Conservation (phyloP, 768 basidiomycete genomes). For the Psilocybe sp. region DNA sequence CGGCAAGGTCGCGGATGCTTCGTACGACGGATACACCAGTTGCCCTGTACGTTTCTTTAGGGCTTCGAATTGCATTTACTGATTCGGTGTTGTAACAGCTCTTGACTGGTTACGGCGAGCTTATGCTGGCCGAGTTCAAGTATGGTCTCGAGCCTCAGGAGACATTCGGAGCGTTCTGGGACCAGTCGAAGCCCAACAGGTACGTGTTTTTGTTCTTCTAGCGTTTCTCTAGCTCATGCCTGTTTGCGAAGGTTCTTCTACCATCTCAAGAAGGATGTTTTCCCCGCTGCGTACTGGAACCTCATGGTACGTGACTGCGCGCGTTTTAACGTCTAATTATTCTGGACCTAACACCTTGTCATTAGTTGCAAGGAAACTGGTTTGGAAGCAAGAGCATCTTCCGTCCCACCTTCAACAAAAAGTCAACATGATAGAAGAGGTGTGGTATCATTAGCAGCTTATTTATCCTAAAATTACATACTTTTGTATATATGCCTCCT, state of each 20-base stretch:
- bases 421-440: neutral
- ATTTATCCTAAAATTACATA: too few species aligned
- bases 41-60: slow-evolving; percentile 62
- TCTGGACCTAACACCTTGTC: slow-evolving; percentile 21
- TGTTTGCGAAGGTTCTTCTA: slow-evolving; percentile 61
- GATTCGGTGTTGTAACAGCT: slow-evolving; percentile 39
- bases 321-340: slow-evolving; percentile 1
- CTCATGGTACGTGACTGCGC: slow-evolving; percentile 48
- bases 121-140: slow-evolving; percentile 92
- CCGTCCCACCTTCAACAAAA: slow-evolving; percentile 10
- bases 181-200: slow-evolving; percentile 79
- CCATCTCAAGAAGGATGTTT: slow-evolving; percentile 81
- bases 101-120: slow-evolving; percentile 75
- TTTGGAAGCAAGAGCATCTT: slow-evolving; percentile 30
- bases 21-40: slow-evolving; percentile 87
- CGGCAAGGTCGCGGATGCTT: slow-evolving; percentile 65
- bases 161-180: slow-evolving; percentile 66
- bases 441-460: too few species aligned
- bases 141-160: slow-evolving; percentile 89
- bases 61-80: slow-evolving; percentile 1
- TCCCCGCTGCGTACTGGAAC: slow-evolving; percentile 79
- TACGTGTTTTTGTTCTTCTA: slow-evolving; percentile 26
- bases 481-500: too few species aligned
- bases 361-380: slow-evolving; percentile 42
- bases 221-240: slow-evolving; percentile 7